A percentile compares a stretch with the other conserved stretches of the same genome.
Evolutionary conservation across 352 stramenopile genomes (phyloP).

Genomic region (Phytopythium sindhum): DNA sequence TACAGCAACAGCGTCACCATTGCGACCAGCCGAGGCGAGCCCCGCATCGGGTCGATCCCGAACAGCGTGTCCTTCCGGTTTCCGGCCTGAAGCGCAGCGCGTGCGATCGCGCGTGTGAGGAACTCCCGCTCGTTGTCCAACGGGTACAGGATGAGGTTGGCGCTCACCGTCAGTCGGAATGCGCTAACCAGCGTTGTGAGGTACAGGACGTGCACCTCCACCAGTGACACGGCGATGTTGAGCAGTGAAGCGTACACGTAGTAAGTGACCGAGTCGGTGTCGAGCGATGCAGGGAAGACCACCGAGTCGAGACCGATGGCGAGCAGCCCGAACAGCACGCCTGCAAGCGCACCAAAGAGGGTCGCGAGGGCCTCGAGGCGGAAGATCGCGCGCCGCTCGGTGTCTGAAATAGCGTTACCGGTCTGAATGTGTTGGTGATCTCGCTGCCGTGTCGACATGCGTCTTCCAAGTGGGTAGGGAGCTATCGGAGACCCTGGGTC

Average conservation of each 20-base stretch:
- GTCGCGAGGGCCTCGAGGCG: conserved; percentile 30
- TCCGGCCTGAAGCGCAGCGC: conserved; percentile 41
- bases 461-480: no score
- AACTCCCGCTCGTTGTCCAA: conserved; percentile 51
- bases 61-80: conserved; percentile 42
- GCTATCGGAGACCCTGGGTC: background rate
- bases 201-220: conserved; percentile 47
- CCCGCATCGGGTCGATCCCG: conserved; percentile 48
- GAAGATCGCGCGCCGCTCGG: conserved; percentile 21
- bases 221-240: conserved; percentile 43
- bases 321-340: conserved; percentile 33
- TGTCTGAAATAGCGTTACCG: conserved; percentile 19
- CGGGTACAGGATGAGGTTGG: conserved; percentile 38
- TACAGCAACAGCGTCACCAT: conserved; percentile 38
- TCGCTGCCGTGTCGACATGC: background rate
- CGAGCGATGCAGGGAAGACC: conserved; percentile 11
- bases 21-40: conserved; percentile 36
- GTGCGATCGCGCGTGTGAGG: conserved; percentile 39
- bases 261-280: conserved; percentile 15
- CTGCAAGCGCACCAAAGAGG: conserved; percentile 18
- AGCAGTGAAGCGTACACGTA: conserved; percentile 33
- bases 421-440: background rate
- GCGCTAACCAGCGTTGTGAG: conserved; percentile 31
- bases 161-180: conserved; percentile 40
- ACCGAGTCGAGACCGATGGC: conserved; percentile 32